Base-by-base conservation (phyloP, 2,329 filamentous ascomycete species). In the Aspergillus sclerotialis region DNA sequence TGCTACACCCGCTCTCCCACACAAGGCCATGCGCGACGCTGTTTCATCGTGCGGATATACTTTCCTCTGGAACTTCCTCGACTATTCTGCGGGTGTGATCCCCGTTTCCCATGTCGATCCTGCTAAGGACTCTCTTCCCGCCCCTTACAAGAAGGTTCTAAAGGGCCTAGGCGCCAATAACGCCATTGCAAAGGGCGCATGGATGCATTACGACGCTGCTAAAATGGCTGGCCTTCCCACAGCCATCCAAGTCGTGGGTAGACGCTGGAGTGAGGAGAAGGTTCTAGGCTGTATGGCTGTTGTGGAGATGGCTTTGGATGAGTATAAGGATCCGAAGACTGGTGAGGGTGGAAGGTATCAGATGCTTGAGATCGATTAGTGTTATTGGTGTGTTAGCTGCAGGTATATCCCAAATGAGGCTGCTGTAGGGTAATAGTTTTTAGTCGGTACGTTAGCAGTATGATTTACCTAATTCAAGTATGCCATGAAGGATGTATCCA, bases 41-140 rank as follows among this genome's bases (percentile, higher is more conserved):
- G 79, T 92, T 28, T 84, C 82, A 42, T 86, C 81, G 46, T 95
- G 89, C 51, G 88, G 87, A 1, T 95, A 96, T 55, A 95, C 89
- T 0, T 94, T 95, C 56, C 63, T 94, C 36, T 96, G 92, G 67
- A 95, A 95, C 50, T 46, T 95, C 77, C 76, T 95, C 31, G 90
- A 95, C 56, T 95, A 95, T 61, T 77, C 84, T 1, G 75, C 77
- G 9, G 89, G 89, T 24, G 78, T 94, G 23, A 53, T 96, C 14
- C 89, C 90, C 0, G 80, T 95, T 1, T 90, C 85, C 0, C 84
- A 88, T 40, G 89, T 95, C 1, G 83, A 94, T 45, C 52, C 60
- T 1, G 67, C 78, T 27, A 84, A 92, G 52, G 72, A 76, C 42
- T 69, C 89, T 0, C 76, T 87, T 0, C 48, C 64, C 0, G 63